Conservation (phyloP, 2,329 filamentous ascomycete species). For the Arthrocladium fulminans region DNA sequence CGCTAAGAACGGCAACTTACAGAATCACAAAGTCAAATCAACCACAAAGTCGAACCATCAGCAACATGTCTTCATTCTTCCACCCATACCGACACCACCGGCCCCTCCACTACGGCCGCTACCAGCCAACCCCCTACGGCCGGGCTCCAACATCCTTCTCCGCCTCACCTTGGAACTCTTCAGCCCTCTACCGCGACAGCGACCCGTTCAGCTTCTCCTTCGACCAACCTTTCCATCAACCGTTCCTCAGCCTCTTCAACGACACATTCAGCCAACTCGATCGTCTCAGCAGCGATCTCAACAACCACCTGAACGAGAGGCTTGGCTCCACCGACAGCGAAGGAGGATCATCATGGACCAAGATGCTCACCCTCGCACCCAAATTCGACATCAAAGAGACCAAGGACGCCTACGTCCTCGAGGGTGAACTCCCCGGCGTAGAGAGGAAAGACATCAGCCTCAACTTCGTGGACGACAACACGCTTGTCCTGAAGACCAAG, state of each 20-base stretch:
- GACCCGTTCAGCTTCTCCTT: slow-evolving; percentile 14
- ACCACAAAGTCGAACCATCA: slow-evolving; percentile 13
- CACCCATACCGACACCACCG: slow-evolving; percentile 3
- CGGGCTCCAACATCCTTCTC: slow-evolving; percentile 13
- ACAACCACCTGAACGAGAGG: slow-evolving; percentile 1
- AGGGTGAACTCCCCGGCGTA: slow-evolving; percentile 43
- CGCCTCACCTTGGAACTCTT: slow-evolving; percentile 9
- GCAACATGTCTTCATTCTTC: slow-evolving; percentile 2
- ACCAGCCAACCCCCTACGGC: slow-evolving; percentile 5
- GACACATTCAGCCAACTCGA: slow-evolving; percentile 23
- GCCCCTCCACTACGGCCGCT: background rate
- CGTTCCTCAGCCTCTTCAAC: slow-evolving; percentile 21
- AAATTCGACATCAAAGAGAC: slow-evolving; percentile 41
- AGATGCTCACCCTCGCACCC: slow-evolving; percentile 30
- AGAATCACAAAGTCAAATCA: slow-evolving; percentile 8
- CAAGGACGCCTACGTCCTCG: slow-evolving; percentile 36
- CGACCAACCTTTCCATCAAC: slow-evolving; percentile 7
- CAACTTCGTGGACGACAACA: slow-evolving; percentile 40
- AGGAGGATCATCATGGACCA: background rate
- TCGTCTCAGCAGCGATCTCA: slow-evolving; percentile 9
- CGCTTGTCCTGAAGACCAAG: slow-evolving; percentile 38
- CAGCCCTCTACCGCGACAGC: too few species aligned
- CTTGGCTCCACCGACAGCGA: slow-evolving; percentile 13
- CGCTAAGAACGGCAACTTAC: slow-evolving; percentile 4
- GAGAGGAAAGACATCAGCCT: slow-evolving; percentile 38